These are phyloP conservation scores for Heritiera fomes DNA, from an alignment of 345 rosid species.

Conservation along the genomic window DNA sequence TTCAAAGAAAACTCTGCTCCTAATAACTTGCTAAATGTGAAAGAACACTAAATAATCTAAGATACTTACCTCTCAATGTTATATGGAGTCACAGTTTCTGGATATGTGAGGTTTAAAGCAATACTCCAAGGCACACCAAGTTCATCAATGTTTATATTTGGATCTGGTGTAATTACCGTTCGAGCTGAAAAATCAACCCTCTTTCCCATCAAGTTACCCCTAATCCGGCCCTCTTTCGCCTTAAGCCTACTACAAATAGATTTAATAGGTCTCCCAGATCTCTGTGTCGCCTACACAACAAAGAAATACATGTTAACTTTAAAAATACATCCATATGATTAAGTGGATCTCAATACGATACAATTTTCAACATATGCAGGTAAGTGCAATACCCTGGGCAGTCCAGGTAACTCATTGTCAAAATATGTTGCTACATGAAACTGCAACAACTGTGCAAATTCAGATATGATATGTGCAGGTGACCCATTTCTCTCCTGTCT, in stretches of 20 bases:
- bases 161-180: conserved; percentile 99
- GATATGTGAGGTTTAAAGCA: conserved; percentile 91
- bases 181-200: conserved; percentile 98
- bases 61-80: conserved; percentile 79
- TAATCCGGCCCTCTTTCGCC: conserved; percentile 95
- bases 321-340: background rate
- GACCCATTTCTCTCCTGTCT: conserved; percentile 93
- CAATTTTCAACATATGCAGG: background rate
- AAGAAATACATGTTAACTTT: conserved; percentile 10
- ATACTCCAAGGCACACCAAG: conserved; percentile 99
- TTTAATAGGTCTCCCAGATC: conserved; percentile 96
- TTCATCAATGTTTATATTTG: conserved; percentile 87
- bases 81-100: conserved; percentile 95
- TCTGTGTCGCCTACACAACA: conserved; percentile 85
- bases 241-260: conserved; percentile 95
- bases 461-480: conserved; percentile 95
- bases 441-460: conserved; percentile 92
- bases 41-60: background rate
- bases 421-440: conserved; percentile 93
- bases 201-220: conserved; percentile 98
- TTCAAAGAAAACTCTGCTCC: background rate
- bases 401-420: conserved; percentile 98
- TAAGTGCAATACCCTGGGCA: conserved; percentile 75
- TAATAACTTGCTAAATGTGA: background rate
- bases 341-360: background rate